A percentile compares a stretch with the other conserved stretches of the same genome.
Evolutionary conservation across 2,329 filamentous ascomycete genomes (phyloP).

Genomic region (Ophiostoma quercus): DNA sequence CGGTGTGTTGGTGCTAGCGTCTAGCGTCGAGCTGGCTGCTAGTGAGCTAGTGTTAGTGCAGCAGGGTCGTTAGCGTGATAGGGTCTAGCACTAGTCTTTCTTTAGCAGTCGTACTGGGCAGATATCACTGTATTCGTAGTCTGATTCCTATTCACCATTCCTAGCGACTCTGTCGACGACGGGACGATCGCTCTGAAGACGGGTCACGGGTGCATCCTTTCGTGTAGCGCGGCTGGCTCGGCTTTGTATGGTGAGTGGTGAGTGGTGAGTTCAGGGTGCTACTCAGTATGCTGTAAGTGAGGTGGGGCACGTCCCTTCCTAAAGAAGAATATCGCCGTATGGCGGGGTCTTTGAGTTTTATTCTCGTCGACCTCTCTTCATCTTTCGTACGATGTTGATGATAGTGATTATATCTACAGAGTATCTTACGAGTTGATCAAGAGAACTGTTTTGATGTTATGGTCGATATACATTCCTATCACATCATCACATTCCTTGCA

Average conservation of each 20-base stretch:
- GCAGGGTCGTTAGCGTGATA: not conserved
- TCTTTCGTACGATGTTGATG: too few relatives aligned
- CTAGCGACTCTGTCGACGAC: too few relatives aligned
- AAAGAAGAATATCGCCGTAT: constrained; percentile 14
- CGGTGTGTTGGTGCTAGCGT: too few relatives aligned
- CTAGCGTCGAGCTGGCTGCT: too few relatives aligned
- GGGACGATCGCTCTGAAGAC: not conserved
- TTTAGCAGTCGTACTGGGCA: too few relatives aligned
- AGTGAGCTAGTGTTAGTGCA: not conserved
- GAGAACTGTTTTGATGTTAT: not conserved
- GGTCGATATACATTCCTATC: not conserved
- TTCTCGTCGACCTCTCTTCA: too few relatives aligned
- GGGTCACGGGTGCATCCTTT: constrained; percentile 9
- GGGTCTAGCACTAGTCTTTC: not conserved
- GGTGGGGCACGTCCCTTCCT: not conserved
- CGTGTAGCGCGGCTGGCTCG: constrained; percentile 12
- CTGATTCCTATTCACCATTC: too few relatives aligned
- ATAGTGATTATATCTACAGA: too few relatives aligned
- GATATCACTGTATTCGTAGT: too few relatives aligned
- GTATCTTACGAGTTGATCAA: too few relatives aligned
- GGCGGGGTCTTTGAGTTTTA: not conserved
- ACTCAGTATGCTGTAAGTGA: not conserved
- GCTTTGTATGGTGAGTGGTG: too few relatives aligned
- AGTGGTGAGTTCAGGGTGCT: not conserved
- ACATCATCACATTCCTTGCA: not conserved